Evolutionary conservation across 83 land plant genomes (phyloP).

Genomic region (Larix sibirica): DNA sequence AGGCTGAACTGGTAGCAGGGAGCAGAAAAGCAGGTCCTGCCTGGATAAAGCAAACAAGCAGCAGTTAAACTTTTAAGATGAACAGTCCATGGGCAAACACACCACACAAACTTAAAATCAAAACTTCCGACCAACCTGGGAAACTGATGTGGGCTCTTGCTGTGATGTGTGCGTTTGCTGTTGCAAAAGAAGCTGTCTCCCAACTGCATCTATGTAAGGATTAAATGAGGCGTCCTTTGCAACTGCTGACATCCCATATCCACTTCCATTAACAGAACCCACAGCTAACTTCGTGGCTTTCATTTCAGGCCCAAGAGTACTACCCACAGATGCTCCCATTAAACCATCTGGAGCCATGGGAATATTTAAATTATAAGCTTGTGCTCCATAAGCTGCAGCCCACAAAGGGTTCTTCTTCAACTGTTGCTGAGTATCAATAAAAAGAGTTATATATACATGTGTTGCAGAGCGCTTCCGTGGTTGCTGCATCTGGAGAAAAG

Average conservation of each 20-base stretch:
- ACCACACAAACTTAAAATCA: neutral
- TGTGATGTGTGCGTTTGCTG: neutral
- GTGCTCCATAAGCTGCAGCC: neutral
- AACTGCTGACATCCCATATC: neutral
- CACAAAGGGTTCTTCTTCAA: slow-evolving; percentile 7
- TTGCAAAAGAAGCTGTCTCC: slow-evolving; percentile 1
- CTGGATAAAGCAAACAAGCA: slow-evolving; percentile 4
- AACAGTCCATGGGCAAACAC: neutral
- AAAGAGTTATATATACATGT: slow-evolving; percentile 12
- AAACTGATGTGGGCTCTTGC: neutral
- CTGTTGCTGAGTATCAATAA: slow-evolving; percentile 4
- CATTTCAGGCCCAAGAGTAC: neutral
- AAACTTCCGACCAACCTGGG: neutral
- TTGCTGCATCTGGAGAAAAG: neutral
- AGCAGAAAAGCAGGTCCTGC: neutral
- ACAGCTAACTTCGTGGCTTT: neutral
- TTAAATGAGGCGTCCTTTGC: neutral
- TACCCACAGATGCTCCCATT: neutral
- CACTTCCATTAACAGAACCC: slow-evolving; percentile 6
- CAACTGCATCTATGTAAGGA: neutral
- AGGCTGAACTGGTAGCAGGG: slow-evolving; percentile 12
- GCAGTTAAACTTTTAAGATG: too few species aligned
- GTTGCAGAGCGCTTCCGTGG: slow-evolving; percentile 10
- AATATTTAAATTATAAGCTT: slow-evolving; percentile 2
- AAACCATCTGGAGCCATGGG: neutral